Evolutionary conservation across 805 yeast genomes (phyloP).

Genomic region (Kluyveromyces lactis): DNA sequence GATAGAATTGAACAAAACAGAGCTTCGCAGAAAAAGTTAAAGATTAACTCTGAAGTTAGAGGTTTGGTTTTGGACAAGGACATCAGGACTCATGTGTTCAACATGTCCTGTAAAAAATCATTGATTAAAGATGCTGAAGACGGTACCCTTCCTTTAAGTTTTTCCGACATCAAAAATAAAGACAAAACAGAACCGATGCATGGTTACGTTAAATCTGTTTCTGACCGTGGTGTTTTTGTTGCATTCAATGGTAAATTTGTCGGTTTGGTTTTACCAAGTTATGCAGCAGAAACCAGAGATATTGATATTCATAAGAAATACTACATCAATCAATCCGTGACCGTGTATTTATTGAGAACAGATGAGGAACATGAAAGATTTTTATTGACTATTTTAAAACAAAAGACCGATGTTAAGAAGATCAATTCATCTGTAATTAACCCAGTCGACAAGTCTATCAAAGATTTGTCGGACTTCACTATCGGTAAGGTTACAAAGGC

Average conservation of each 20-base stretch:
- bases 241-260: constrained; percentile 72
- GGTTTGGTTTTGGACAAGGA: constrained; percentile 66
- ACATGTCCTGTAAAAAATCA: constrained; percentile 55
- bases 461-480: constrained; percentile 39
- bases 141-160: constrained; percentile 46
- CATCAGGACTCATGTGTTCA: constrained; percentile 48
- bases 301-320: constrained; percentile 50
- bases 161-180: constrained; percentile 42
- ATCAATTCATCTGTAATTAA: constrained; percentile 32
- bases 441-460: constrained; percentile 52
- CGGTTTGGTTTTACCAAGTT: constrained; percentile 74
- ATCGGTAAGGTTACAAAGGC: constrained; percentile 61
- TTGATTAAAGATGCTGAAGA: constrained; percentile 56
- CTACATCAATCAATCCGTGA: constrained; percentile 59
- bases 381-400: constrained; percentile 50
- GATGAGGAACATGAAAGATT: constrained; percentile 69
- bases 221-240: constrained; percentile 76
- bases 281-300: constrained; percentile 46
- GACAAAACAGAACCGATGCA: constrained; percentile 40
- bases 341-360: constrained; percentile 54
- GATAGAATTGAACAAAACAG: constrained; percentile 67
- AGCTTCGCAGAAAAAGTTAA: constrained; percentile 49
- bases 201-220: constrained; percentile 74
- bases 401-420: constrained; percentile 12
- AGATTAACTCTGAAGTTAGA: constrained; percentile 51